Conservation (phyloP, 208 protist species). For the Herpetomonas tarakana region DNA sequence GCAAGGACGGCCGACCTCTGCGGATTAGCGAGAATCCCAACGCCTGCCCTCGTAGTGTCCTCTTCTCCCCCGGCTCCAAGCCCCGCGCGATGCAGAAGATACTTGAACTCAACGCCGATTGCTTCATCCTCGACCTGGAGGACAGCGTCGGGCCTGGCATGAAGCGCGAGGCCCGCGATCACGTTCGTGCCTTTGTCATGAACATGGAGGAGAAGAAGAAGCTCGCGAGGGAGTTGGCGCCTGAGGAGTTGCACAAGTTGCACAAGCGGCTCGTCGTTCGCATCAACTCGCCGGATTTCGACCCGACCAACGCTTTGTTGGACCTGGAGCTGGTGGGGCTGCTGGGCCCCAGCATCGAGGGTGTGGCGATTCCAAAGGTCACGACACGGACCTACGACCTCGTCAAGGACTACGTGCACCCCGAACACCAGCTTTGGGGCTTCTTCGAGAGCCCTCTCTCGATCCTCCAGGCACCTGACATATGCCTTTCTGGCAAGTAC, state of each 20-base stretch:
- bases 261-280: constrained; percentile 52
- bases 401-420: constrained; percentile 66
- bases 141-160: constrained; percentile 36
- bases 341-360: constrained; percentile 66
- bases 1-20: not conserved
- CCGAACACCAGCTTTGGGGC: constrained; percentile 76
- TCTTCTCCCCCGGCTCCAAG: constrained; percentile 67
- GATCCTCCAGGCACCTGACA: constrained; percentile 51
- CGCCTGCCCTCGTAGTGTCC: constrained; percentile 72
- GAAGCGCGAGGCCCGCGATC: constrained; percentile 59
- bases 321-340: constrained; percentile 75
- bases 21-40: constrained; percentile 44
- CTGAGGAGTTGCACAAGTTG: constrained; percentile 13
- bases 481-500: constrained; percentile 70
- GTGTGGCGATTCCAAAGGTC: constrained; percentile 71
- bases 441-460: constrained; percentile 77
- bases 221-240: not conserved
- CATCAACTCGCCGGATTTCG: constrained; percentile 77
- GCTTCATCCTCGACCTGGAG: constrained; percentile 80
- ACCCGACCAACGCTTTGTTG: constrained; percentile 64
- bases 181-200: constrained; percentile 46
- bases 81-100: constrained; percentile 54
- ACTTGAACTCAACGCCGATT: constrained; percentile 48
- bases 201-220: constrained; percentile 17
- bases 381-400: constrained; percentile 41